Percentiles rank a stretch among this genome's conserved stretches.
phyloP scores from a whole-genome alignment of 140 eudicot species.

The Cichorium intybus region DNA sequence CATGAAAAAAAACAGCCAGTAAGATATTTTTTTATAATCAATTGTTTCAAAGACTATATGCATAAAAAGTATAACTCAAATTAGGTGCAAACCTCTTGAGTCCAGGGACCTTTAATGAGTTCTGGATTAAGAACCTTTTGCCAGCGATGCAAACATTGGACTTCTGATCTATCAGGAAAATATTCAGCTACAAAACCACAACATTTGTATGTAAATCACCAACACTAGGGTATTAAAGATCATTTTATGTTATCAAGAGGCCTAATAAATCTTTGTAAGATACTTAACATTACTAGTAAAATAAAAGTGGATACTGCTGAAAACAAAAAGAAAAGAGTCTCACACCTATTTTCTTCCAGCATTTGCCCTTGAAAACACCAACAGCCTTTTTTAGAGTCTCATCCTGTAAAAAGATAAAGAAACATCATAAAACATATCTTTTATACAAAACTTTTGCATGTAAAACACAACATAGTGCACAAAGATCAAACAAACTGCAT shows the following conservation, averaged over 20 bases:
- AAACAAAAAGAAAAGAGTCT: slow-evolving; percentile 14
- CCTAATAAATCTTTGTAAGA: slow-evolving; percentile 2
- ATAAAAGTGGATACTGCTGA: slow-evolving; percentile 1
- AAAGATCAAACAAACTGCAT: slow-evolving; percentile 23
- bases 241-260: slow-evolving; percentile 5
- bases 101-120: slow-evolving; percentile 96
- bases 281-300: not conserved
- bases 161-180: slow-evolving; percentile 93
- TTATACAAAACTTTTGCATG: not conserved
- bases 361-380: slow-evolving; percentile 67
- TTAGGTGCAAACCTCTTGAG: slow-evolving; percentile 67
- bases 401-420: slow-evolving; percentile 46
- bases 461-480: not conserved
- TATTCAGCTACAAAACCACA: slow-evolving; percentile 69
- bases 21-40: not conserved
- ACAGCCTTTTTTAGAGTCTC: slow-evolving; percentile 82
- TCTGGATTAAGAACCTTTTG: slow-evolving; percentile 99
- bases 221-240: slow-evolving; percentile 1
- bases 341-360: slow-evolving; percentile 99
- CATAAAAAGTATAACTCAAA: slow-evolving; percentile 5
- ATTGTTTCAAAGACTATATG: slow-evolving; percentile 1
- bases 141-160: slow-evolving; percentile 98
- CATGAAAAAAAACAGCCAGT: slow-evolving; percentile 4
- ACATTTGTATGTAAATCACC: slow-evolving; percentile 4
- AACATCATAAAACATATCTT: slow-evolving; percentile 7